These are phyloP conservation scores for Prunus salicina DNA, from an alignment of 306 rosid species.

Conservation along the genomic window DNA sequence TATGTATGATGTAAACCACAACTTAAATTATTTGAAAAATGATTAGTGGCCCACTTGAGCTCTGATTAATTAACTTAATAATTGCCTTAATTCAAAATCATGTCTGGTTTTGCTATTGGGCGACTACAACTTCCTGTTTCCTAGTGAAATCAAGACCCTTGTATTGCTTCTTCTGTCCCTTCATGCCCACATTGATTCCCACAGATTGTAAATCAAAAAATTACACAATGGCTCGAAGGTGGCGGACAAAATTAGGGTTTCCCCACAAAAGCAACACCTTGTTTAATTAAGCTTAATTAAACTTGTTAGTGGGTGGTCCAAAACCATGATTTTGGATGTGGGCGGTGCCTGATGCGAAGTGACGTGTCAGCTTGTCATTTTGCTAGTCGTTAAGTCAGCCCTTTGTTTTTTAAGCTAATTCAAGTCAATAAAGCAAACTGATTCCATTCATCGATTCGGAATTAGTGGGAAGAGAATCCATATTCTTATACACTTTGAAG, in stretches of 20 bases:
- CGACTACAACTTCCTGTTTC: constrained; percentile 10
- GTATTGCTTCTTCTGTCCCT: constrained; percentile 38
- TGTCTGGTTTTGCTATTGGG: constrained; percentile 26
- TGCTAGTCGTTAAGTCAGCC: neutral
- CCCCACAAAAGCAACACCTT: constrained; percentile 22
- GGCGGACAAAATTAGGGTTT: constrained; percentile 47
- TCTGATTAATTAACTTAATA: neutral
- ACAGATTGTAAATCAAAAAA: constrained; percentile 24
- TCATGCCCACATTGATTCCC: constrained; percentile 38
- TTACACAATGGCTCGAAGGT: constrained; percentile 17
- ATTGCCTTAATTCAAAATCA: constrained; percentile 10
- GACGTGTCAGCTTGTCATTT: constrained; percentile 12
- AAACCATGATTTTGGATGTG: neutral
- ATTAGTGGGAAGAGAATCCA: constrained; percentile 6
- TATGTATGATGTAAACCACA: constrained; percentile 14
- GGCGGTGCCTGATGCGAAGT: constrained; percentile 12
- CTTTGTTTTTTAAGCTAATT: neutral
- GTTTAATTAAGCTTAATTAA: constrained; percentile 2
- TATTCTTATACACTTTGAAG: neutral
- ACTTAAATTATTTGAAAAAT: neutral
- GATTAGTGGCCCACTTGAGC: constrained; percentile 20
- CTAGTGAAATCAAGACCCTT: constrained; percentile 45
- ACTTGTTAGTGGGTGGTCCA: constrained; percentile 21
- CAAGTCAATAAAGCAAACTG: constrained; percentile 15
- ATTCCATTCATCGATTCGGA: constrained; percentile 3